A percentile compares a stretch with the other conserved stretches of the same genome.
Evolutionary conservation across 2,329 filamentous ascomycete species (phyloP).

Genomic region (Beauveria asiatica): DNA sequence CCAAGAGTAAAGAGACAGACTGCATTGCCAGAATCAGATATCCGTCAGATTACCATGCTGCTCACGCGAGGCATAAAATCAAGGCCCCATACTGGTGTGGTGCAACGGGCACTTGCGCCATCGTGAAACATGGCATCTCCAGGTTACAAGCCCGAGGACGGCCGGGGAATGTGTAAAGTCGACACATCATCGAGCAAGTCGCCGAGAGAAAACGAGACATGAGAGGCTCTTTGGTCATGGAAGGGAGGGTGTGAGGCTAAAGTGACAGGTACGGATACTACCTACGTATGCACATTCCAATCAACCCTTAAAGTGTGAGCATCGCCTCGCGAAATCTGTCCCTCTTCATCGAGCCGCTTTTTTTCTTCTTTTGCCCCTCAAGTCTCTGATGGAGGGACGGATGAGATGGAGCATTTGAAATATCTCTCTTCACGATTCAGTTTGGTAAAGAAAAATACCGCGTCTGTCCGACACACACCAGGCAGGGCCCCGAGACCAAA

Average conservation of each 20-base stretch:
- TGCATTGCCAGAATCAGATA: too few relatives aligned
- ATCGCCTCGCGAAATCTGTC: background rate
- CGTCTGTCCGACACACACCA: background rate
- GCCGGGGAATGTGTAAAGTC: background rate
- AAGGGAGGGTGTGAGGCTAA: background rate
- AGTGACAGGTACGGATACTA: background rate
- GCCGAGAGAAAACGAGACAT: background rate
- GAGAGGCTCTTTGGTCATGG: background rate
- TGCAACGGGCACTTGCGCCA: background rate
- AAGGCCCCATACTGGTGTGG: background rate
- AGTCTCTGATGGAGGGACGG: too few relatives aligned
- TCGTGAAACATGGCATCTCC: background rate
- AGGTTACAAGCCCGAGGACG: background rate
- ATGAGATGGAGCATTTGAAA: too few relatives aligned
- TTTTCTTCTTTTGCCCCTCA: background rate
- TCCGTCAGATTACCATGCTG: too few relatives aligned
- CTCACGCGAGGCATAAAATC: background rate
- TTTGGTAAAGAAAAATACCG: background rate
- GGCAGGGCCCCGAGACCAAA: background rate
- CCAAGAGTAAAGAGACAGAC: too few relatives aligned
- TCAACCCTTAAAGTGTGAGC: background rate
- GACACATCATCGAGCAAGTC: background rate
- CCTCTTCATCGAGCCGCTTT: background rate
- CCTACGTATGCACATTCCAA: slow-evolving; percentile 1
- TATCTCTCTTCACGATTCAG: too few relatives aligned